A percentile compares a stretch with the other conserved stretches of the same genome.
Conservation (phyloP, 495 filamentous ascomycete species). For the Annulohypoxylon moriforme region DNA sequence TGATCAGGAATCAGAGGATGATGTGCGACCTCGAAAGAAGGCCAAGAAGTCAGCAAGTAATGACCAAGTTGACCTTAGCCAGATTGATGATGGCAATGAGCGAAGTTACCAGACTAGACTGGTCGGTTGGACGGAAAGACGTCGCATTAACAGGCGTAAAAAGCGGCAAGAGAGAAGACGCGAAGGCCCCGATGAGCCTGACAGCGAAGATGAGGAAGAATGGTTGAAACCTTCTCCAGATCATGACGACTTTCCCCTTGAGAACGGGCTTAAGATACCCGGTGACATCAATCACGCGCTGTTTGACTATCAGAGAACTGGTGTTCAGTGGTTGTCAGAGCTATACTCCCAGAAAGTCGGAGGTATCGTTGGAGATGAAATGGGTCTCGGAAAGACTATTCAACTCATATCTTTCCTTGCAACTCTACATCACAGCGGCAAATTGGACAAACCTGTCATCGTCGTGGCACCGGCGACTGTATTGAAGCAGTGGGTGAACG, state of each 20-base stretch:
- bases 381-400: conserved; percentile 96
- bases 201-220: conserved; percentile 66
- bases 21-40: conserved; percentile 49
- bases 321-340: conserved; percentile 97
- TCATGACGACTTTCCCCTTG: conserved; percentile 74
- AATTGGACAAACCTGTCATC: conserved; percentile 82
- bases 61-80: conserved; percentile 73
- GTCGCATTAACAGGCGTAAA: conserved; percentile 71
- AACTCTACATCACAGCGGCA: conserved; percentile 87
- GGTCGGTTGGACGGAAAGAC: conserved; percentile 74
- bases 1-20: conserved; percentile 53
- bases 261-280: conserved; percentile 81
- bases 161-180: conserved; percentile 53
- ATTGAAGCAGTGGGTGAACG: conserved; percentile 96
- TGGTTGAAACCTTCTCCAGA: conserved; percentile 89
- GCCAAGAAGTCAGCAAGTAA: conserved; percentile 56
- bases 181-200: conserved; percentile 51
- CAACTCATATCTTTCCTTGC: conserved; percentile 93
- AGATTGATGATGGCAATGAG: conserved; percentile 93
- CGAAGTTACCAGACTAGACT: conserved; percentile 81
- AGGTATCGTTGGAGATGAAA: conserved; percentile 96
- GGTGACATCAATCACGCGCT: conserved; percentile 91
- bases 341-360: conserved; percentile 88
- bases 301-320: conserved; percentile 95
- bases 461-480: conserved; percentile 94